Evolutionary conservation across 768 basidiomycete species (phyloP).

Genomic region (Terana coerulea): DNA sequence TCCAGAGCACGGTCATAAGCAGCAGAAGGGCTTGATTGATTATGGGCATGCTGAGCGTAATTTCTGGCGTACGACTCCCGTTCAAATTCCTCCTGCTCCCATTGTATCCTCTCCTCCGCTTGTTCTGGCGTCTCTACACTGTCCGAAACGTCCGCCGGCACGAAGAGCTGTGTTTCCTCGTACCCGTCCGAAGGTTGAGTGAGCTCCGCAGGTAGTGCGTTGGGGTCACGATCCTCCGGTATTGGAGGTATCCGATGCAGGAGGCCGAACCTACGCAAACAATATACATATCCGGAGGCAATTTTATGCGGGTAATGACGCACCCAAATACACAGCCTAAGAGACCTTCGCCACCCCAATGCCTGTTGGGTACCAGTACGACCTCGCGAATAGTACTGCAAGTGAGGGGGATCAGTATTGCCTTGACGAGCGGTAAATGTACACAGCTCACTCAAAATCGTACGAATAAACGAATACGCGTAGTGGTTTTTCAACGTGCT

Average conservation of each 20-base stretch:
- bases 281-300: background rate
- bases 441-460: conserved; percentile 82
- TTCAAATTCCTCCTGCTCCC: conserved; percentile 26
- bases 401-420: too few species aligned
- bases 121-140: conserved; percentile 26
- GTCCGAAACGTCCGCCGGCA: conserved; percentile 72
- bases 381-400: conserved; percentile 86
- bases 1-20: conserved; percentile 13
- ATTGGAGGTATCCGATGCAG: conserved; percentile 91
- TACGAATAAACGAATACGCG: conserved; percentile 95
- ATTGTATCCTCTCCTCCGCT: conserved; percentile 20
- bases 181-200: conserved; percentile 45
- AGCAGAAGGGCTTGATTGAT: conserved; percentile 23
- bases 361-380: conserved; percentile 90
- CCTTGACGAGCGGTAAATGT: too few species aligned
- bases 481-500: conserved; percentile 94
- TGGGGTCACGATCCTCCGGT: conserved; percentile 52
- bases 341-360: conserved; percentile 96
- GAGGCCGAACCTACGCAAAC: conserved; percentile 67
- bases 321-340: conserved; percentile 96
- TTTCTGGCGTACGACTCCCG: conserved; percentile 24
- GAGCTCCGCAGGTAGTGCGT: conserved; percentile 54
- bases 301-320: conserved; percentile 24
- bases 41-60: conserved; percentile 16
- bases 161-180: conserved; percentile 65